Evolutionary conservation across 148 eudicot genomes (phyloP), one percentile per base, ranked within the genome.

Genomic region (Cornus florida): DNA sequence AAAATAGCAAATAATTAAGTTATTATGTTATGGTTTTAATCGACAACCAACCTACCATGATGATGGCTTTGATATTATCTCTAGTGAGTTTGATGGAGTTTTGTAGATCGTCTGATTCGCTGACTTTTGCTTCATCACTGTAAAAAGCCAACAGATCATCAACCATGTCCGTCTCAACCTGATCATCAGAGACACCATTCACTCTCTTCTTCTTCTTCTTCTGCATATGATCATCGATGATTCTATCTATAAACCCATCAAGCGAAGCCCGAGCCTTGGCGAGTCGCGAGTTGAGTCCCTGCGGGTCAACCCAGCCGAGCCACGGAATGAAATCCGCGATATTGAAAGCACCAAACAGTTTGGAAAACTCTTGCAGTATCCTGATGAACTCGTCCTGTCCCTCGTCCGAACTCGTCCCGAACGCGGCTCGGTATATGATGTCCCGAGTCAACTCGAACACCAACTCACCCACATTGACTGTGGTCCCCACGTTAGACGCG

Each of bases 31-130:
- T 1, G 28, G 28, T 28, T 28, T 28, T 28, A 28, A 28, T 28
- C 28, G 1, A 28, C 28, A 28, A 28, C 28, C 28, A 28, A 67
- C 86, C 70, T 87, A 94, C 99, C 99, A 96, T 96, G 82, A 96
- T 93, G 71, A 96, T 96, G 28, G 93, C 99, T 83, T 96, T 93
- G 81, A 93, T 96, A 56, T 96, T 92, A 75, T 92, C 90, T 77
- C 93, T 86, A 0, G 97, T 93, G 66, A 95, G 94, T 33, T 66
- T 84, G 77, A 96, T 85, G 0, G 97, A 82, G 75, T 83, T 92
- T 33, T 92, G 97, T 38, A 92, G 73, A 86, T 93, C 97, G 9
- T 91, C 97, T 0, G 89, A 82, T 64, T 92, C 97, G 0, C 31
- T 79, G 28, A 88, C 90, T 71, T 87, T 92, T 0, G 84, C 79